Conservation (phyloP, 148 eudicot genomes). For the Tetragonia tetragonoides region DNA sequence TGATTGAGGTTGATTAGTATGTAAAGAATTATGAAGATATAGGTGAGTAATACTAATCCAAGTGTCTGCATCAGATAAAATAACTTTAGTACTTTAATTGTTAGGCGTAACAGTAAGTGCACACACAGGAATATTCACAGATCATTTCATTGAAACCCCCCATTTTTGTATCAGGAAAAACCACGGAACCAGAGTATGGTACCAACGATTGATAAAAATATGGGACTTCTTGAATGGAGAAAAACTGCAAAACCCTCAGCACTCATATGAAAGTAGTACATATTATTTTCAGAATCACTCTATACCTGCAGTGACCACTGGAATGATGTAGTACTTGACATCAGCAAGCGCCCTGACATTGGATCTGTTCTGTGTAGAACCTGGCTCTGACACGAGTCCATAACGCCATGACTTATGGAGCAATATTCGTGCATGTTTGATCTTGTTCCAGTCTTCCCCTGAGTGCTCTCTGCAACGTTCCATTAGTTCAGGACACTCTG, state of each 20-base stretch:
- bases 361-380: conserved; percentile 1
- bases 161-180: neutral
- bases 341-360: neutral
- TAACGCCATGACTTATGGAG: conserved; percentile 33
- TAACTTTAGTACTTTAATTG: neutral
- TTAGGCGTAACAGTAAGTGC: no score
- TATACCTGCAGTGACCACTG: neutral
- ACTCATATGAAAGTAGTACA: neutral
- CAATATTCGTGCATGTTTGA: conserved; percentile 23
- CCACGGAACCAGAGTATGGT: neutral
- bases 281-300: neutral
- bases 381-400: conserved; percentile 18
- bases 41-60: neutral
- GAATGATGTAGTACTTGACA: neutral
- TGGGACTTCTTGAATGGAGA: no score
- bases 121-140: neutral
- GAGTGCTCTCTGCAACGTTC: conserved; percentile 29
- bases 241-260: no score
- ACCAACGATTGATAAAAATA: neutral
- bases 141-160: neutral
- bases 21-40: neutral
- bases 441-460: conserved; percentile 26
- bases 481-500: conserved; percentile 26
- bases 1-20: no score
- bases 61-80: neutral